These are phyloP conservation scores for Trametes villosa DNA, from an alignment of 768 basidiomycete genomes.

Conservation along the genomic window DNA sequence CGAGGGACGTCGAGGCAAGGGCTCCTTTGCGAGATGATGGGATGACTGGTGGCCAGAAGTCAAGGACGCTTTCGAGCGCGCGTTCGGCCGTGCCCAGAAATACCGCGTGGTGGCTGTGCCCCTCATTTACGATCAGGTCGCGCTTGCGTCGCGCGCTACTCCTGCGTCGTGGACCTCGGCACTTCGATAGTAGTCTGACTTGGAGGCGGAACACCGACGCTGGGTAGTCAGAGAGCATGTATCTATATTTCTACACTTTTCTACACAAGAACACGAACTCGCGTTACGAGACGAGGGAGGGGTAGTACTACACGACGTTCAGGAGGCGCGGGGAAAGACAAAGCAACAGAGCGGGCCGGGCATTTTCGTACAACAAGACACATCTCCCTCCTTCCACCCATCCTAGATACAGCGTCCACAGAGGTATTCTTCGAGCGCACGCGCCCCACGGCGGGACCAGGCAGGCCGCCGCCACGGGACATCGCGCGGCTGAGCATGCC, in stretches of 20 bases:
- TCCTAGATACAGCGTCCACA: constrained; percentile 1
- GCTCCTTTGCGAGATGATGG: not conserved
- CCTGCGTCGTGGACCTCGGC: too few species aligned
- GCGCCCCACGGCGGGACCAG: not conserved
- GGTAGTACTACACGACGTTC: not conserved
- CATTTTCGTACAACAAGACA: constrained; percentile 13
- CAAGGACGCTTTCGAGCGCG: not conserved
- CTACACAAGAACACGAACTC: not conserved
- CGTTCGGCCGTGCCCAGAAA: too few species aligned
- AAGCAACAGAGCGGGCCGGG: not conserved
- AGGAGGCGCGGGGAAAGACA: not conserved
- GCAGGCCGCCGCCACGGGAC: not conserved
- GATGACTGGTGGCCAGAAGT: not conserved
- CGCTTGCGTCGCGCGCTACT: not conserved
- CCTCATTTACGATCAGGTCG: not conserved
- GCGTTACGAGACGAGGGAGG: not conserved
- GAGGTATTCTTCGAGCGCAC: not conserved
- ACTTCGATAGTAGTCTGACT: too few species aligned
- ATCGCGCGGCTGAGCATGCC: not conserved
- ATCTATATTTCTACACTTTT: constrained; percentile 2
- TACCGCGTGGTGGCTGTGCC: constrained; percentile 10
- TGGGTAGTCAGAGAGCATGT: not conserved
- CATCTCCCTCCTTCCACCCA: constrained; percentile 7
- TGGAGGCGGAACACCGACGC: too few species aligned
- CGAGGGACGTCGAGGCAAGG: not conserved